A percentile compares a stretch with the other conserved stretches of the same genome.
Evolutionary conservation across 495 filamentous ascomycete species (phyloP).

Genomic region (Parathielavia appendiculata): DNA sequence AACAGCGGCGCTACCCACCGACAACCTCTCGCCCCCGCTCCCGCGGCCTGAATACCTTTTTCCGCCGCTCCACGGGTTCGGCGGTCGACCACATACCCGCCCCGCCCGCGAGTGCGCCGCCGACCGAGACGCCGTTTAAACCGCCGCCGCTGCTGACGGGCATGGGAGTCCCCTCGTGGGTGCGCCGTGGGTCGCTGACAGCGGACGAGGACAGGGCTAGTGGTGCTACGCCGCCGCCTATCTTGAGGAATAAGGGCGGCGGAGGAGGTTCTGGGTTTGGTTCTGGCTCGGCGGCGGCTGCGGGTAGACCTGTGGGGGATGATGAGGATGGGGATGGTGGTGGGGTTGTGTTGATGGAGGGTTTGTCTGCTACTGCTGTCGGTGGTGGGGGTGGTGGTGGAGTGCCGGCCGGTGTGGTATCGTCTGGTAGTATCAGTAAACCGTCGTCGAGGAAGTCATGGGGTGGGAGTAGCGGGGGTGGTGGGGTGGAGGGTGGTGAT

Average conservation of each 20-base stretch:
- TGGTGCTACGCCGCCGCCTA: constrained; percentile 46
- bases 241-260: constrained; percentile 35
- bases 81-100: constrained; percentile 11
- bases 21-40: constrained; percentile 32
- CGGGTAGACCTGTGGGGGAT: constrained; percentile 9
- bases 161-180: constrained; percentile 32
- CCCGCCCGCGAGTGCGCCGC: constrained; percentile 30
- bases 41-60: constrained; percentile 39
- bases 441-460: constrained; percentile 2
- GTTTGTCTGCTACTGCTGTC: not conserved
- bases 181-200: constrained; percentile 19
- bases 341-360: constrained; percentile 16
- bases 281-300: not conserved
- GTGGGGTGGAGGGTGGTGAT: not conserved
- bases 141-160: constrained; percentile 15
- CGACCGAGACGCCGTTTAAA: constrained; percentile 34
- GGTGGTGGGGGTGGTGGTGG: constrained; percentile 4
- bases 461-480: not conserved
- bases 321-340: constrained; percentile 25
- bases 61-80: constrained; percentile 35
- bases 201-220: constrained; percentile 32
- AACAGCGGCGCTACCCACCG: constrained; percentile 44
- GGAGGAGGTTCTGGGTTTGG: too few relatives aligned
- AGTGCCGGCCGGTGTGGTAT: not conserved
- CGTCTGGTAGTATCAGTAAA: not conserved